Evolutionary conservation across 257 asterid species (phyloP), one percentile per base, ranked within the genome.

Genomic region (Handroanthus guayacan): DNA sequence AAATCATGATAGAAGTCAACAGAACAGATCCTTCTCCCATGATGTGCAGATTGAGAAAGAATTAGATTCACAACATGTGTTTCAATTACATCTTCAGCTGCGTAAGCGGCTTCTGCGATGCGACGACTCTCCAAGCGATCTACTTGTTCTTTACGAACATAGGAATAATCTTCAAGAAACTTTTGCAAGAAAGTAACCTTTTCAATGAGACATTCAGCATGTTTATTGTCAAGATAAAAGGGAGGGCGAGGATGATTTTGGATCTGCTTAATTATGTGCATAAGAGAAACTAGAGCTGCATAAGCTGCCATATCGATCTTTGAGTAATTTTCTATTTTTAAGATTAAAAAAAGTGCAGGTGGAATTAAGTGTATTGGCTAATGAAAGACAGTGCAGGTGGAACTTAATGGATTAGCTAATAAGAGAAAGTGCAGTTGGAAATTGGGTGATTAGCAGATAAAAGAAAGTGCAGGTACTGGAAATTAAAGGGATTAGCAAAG

Each of bases 221-320:
- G 44, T 31, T 61, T 9, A 3, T 2, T 14, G 43, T 61, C n/a
- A 14, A 61, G 67, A 61, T 14, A 61, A 61, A 61, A 31, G 0
- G 67, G 67, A 3, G 44, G 43, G 1, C 44, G 39, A 9, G 43
- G 44, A 61, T 61, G 17, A 3, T 31, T 2, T 11, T 34, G 47
- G 67, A 36, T 11, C 16, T 61, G 16, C n/a, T 61, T 9, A 8
- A 31, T 61, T 13, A 13, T 10, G 9, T 61, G 39, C 67, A 9
- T 61, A 9, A 61, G 17, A 61, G 47, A 61, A 31, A 61, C 44
- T 12, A 61, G 9, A 12, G 67, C 67, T 34, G 67, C 67, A 61
- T 61, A 61, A 61, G 67, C 67, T 11, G 44, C 67, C 67, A 61
- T 61, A 14, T 48, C 13, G 31, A 25, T 48, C 14, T 48, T 1